These are phyloP conservation scores for Phoma herbarum DNA, from an alignment of 2,329 filamentous ascomycete species.

Conservation along the genomic window DNA sequence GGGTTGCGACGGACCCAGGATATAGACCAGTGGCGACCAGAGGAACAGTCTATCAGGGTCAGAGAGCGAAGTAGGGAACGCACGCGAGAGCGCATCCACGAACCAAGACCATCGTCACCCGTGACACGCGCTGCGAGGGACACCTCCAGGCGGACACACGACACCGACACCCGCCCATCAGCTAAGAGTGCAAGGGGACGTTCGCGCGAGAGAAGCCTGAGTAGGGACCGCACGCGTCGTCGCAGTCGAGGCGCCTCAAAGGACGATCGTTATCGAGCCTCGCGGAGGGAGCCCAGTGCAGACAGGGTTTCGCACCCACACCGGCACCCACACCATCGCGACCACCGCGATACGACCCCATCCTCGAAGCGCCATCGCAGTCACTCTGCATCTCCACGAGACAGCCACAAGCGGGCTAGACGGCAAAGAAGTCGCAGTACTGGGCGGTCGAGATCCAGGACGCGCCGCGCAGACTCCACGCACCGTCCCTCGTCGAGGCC, in stretches of 20 bases:
- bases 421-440: constrained; percentile 48
- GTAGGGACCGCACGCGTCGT: constrained; percentile 44
- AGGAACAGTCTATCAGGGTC: constrained; percentile 49
- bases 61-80: constrained; percentile 41
- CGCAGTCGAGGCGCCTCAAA: constrained; percentile 45
- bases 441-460: constrained; percentile 47
- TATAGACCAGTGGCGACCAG: constrained; percentile 56
- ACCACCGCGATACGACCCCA: constrained; percentile 48
- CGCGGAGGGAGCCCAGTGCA: constrained; percentile 48
- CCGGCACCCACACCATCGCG: constrained; percentile 40
- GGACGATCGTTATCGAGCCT: constrained; percentile 49
- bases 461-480: constrained; percentile 44
- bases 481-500: constrained; percentile 40
- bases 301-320: constrained; percentile 48
- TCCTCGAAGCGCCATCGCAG: constrained; percentile 52
- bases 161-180: constrained; percentile 38
- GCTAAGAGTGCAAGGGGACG: constrained; percentile 38
- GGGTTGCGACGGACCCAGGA: constrained; percentile 53
- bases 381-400: constrained; percentile 47
- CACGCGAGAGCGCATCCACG: constrained; percentile 36
- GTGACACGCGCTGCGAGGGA: constrained; percentile 48
- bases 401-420: constrained; percentile 45
- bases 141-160: constrained; percentile 42
- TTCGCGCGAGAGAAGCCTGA: constrained; percentile 46
- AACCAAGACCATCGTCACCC: constrained; percentile 48